Evolutionary conservation across 495 filamentous ascomycete genomes (phyloP).

Genomic region (Neurospora intermedia): DNA sequence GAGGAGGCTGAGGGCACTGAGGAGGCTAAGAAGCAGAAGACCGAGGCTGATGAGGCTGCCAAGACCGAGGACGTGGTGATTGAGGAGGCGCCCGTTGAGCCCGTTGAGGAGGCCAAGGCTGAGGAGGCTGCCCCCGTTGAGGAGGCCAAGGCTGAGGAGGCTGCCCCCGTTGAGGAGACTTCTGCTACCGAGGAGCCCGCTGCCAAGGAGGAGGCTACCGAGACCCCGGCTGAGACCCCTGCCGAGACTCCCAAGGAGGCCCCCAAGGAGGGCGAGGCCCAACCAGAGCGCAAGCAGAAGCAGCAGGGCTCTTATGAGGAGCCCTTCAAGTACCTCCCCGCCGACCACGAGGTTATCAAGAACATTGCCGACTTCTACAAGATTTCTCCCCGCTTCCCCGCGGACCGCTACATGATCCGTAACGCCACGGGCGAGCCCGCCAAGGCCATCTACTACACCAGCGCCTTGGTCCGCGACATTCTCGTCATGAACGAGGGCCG

Average conservation of each 20-base stretch:
- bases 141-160: constrained; percentile 10
- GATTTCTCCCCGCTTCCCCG: constrained; percentile 70
- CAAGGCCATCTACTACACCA: constrained; percentile 93
- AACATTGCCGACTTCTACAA: constrained; percentile 73
- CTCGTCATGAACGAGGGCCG: constrained; percentile 72
- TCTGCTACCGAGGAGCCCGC: constrained; percentile 1
- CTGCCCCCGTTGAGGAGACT: neutral
- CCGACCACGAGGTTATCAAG: constrained; percentile 60
- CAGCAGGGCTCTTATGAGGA: constrained; percentile 56
- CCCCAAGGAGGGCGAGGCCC: neutral
- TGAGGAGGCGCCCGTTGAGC: constrained; percentile 10
- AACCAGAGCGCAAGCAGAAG: constrained; percentile 26
- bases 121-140: neutral
- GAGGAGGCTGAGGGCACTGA: constrained; percentile 22
- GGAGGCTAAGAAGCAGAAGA: constrained; percentile 30
- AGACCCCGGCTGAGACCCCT: constrained; percentile 11
- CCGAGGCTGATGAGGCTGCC: constrained; percentile 16
- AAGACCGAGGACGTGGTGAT: constrained; percentile 16
- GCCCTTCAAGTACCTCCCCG: constrained; percentile 77
- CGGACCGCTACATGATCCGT: constrained; percentile 87
- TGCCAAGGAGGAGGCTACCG: constrained; percentile 4
- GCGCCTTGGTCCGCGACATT: constrained; percentile 71
- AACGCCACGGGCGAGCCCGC: constrained; percentile 74
- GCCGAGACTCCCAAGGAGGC: constrained; percentile 6
- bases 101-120: constrained; percentile 15